phyloP scores from a whole-genome alignment of 73 alveolate species.

The Paraurostyla sp. region DNA sequence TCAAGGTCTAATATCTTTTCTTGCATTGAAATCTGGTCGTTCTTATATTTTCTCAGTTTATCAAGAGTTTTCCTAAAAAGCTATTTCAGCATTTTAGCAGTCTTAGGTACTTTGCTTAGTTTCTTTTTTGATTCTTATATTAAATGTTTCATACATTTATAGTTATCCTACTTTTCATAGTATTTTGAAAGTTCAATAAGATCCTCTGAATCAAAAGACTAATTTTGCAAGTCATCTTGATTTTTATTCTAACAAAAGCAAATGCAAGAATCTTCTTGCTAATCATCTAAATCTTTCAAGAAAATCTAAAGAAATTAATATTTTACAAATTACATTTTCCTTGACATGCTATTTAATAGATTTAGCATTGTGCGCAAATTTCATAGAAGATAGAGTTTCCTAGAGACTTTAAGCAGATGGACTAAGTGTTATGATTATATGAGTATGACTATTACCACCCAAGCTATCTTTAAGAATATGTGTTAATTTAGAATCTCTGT shows the following conservation, averaged over 20 bases:
- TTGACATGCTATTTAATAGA: slow-evolving; percentile 43
- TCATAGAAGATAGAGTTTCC: slow-evolving; percentile 54
- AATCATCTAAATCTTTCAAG: background rate
- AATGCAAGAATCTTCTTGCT: background rate
- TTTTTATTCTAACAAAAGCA: background rate
- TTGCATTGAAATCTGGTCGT: slow-evolving; percentile 33
- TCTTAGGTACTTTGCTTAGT: slow-evolving; percentile 11
- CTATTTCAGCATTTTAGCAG: background rate
- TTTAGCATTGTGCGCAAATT: slow-evolving; percentile 60
- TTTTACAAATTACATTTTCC: slow-evolving; percentile 41
- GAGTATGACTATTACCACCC: slow-evolving; percentile 64
- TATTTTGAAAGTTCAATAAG: slow-evolving; percentile 10
- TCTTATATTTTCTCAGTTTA: slow-evolving; percentile 38
- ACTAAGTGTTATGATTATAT: slow-evolving; percentile 30
- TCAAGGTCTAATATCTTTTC: slow-evolving; percentile 17
- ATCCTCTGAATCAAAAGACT: slow-evolving; percentile 38
- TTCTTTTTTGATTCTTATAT: background rate
- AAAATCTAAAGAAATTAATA: background rate
- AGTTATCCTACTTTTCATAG: background rate
- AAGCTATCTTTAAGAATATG: slow-evolving; percentile 68
- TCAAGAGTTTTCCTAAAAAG: slow-evolving; percentile 39
- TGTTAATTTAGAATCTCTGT: slow-evolving; percentile 76
- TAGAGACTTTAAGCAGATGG: background rate
- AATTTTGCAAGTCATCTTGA: background rate
- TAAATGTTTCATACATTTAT: background rate